These are phyloP conservation scores for Clonostachys byssicola DNA, from an alignment of 2,329 filamentous ascomycete species.

Conservation along the genomic window DNA sequence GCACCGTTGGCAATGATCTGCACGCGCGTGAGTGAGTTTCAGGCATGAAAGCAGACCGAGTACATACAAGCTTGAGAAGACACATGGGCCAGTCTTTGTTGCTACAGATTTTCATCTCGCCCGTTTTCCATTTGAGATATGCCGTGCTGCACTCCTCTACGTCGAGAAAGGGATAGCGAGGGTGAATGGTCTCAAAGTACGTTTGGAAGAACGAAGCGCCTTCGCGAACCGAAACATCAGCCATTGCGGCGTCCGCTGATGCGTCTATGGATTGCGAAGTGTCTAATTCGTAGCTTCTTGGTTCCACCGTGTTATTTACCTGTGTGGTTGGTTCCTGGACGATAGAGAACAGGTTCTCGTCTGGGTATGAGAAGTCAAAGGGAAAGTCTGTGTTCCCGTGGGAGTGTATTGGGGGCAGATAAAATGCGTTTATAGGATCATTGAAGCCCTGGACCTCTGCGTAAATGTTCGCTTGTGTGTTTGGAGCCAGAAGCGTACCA, in stretches of 20 bases:
- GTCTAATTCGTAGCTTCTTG: neutral
- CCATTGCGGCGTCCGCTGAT: neutral
- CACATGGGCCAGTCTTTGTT: neutral
- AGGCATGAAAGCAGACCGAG: too few relatives aligned
- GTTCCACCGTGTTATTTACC: too few relatives aligned
- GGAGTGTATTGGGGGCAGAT: neutral
- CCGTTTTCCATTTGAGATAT: neutral
- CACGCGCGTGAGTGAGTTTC: too few relatives aligned
- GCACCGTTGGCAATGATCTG: neutral
- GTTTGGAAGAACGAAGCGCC: neutral
- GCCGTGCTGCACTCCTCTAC: neutral
- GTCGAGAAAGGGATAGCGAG: neutral
- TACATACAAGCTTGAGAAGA: neutral
- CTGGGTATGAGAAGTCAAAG: neutral
- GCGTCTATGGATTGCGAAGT: neutral
- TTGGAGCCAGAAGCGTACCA: too few relatives aligned
- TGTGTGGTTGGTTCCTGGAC: neutral
- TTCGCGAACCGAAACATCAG: neutral
- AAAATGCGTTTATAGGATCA: neutral
- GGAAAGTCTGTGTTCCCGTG: neutral
- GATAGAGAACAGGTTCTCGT: neutral
- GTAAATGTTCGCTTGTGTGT: too few relatives aligned
- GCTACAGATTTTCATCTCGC: neutral
- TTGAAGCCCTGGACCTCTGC: too few relatives aligned
- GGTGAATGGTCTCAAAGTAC: neutral